A percentile compares a stretch with the other conserved stretches of the same genome.
Conservation (phyloP, 495 filamentous ascomycete species). For the Lasiosphaeria miniovina region DNA sequence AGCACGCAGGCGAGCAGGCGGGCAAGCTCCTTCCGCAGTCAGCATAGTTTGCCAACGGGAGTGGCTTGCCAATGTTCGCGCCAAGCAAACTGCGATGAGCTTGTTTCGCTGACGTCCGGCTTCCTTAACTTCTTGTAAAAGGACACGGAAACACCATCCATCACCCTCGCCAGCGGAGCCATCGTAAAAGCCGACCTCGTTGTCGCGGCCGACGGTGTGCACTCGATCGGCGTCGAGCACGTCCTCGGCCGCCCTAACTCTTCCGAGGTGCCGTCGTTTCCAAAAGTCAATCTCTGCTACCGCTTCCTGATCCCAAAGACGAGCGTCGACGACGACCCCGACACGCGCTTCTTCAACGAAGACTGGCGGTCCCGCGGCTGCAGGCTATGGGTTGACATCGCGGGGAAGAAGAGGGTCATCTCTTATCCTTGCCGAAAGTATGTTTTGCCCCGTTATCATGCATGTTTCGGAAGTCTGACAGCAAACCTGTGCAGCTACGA, state of each 20-base stretch:
- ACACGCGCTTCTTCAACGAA: slow-evolving; percentile 29
- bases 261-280: slow-evolving; percentile 14
- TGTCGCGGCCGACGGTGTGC: slow-evolving; percentile 49
- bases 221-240: slow-evolving; percentile 30
- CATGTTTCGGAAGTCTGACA: neutral
- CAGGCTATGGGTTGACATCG: slow-evolving; percentile 24
- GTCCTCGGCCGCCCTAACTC: slow-evolving; percentile 24
- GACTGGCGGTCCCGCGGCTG: slow-evolving; percentile 24
- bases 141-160: slow-evolving; percentile 32
- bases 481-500: slow-evolving; percentile 19
- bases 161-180: slow-evolving; percentile 37
- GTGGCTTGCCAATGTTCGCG: too few relatives aligned
- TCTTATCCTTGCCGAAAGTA: slow-evolving; percentile 43
- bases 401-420: slow-evolving; percentile 32
- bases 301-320: slow-evolving; percentile 43
- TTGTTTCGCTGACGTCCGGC: too few relatives aligned
- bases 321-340: slow-evolving; percentile 33
- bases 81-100: too few relatives aligned
- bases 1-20: too few relatives aligned
- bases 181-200: slow-evolving; percentile 40
- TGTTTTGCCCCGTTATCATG: neutral
- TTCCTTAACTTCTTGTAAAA: slow-evolving; percentile 26
- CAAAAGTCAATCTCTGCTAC: slow-evolving; percentile 36
- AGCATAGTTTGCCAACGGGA: too few relatives aligned
- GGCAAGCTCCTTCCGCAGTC: too few relatives aligned